Conservation (phyloP, 768 basidiomycete genomes). For the Lanmaoa rubissima region DNA sequence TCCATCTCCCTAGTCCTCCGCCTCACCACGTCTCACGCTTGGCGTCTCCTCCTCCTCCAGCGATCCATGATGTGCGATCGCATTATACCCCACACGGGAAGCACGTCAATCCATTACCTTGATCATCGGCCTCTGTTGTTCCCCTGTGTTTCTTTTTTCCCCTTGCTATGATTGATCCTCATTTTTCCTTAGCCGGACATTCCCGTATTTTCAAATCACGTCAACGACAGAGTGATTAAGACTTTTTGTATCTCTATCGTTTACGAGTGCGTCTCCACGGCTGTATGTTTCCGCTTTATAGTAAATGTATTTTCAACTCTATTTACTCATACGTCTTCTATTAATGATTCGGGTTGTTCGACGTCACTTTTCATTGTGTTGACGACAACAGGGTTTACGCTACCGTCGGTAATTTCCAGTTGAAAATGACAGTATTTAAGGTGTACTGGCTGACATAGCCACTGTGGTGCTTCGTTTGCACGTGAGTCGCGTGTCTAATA, state of each 20-base stretch:
- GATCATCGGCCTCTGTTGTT: constrained; percentile 27
- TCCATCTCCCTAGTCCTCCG: constrained; percentile 47
- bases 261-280: constrained; percentile 20
- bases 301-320: constrained; percentile 34
- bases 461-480: constrained; percentile 20
- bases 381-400: constrained; percentile 23
- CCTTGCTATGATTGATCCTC: constrained; percentile 22
- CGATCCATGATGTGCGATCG: constrained; percentile 35
- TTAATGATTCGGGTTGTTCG: constrained; percentile 22
- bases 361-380: constrained; percentile 17
- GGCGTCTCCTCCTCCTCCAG: constrained; percentile 43
- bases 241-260: constrained; percentile 34
- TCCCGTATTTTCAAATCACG: constrained; percentile 30
- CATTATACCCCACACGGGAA: constrained; percentile 44
- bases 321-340: constrained; percentile 33
- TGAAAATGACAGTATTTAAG: constrained; percentile 28
- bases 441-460: constrained; percentile 30
- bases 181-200: constrained; percentile 24
- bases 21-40: constrained; percentile 42
- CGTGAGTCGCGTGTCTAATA: constrained; percentile 19
- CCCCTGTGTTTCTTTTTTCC: constrained; percentile 16
- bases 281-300: constrained; percentile 29
- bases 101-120: constrained; percentile 47
- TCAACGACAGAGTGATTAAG: constrained; percentile 24
- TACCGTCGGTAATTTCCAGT: constrained; percentile 24